Evolutionary conservation across 2,329 filamentous ascomycete genomes (phyloP), one percentile per base, ranked within the genome.

Genomic region (Pseudopithomyces chartarum): DNA sequence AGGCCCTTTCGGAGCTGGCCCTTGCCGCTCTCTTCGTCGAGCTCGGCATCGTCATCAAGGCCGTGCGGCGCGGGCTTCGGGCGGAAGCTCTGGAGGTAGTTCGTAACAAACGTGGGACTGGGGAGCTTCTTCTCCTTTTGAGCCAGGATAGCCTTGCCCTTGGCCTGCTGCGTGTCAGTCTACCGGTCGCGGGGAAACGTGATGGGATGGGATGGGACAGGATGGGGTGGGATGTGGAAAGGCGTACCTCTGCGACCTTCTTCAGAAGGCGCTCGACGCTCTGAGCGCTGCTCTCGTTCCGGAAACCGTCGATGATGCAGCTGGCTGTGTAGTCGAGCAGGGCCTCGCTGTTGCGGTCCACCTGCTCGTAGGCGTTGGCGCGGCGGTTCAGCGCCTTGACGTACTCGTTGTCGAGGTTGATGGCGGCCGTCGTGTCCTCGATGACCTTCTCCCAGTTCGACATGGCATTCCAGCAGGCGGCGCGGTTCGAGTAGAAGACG

Each of bases 41-140:
- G 78, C 64, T 96, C 91, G n/a, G 83, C 87, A 7, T 87, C 84
- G 65, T 96, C 91, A 58, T 94, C 92, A 51, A 99, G 82, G 12
- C 92, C 94, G 59, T 83, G 86, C 3, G 95, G 94, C 1, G 91
- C 85, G 46, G 87, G 83, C 80, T 90, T 91, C 57, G 88, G 83
- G 58, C 95, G 90, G 90, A 99, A 99, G 81, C 94, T 98, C 81
- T 98, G 94, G 32, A 99, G 89, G 78, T 99, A 99, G 83, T 99
- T 99, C 73, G 92, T 92, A 65, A 99, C 93, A 68, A 98, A 99
- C 12, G 93, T 97, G 29, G 95, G 90, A 78, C 93, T 97, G 19
- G 95, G 95, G 49, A 99, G 85, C 80, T 91, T 94, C 80, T 92
- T 90, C 68, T 85, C 84, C 78, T 93, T 94, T 58, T 85, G 84